Conservation (phyloP, 2,329 filamentous ascomycete genomes). For the Fusarium subtropicale region DNA sequence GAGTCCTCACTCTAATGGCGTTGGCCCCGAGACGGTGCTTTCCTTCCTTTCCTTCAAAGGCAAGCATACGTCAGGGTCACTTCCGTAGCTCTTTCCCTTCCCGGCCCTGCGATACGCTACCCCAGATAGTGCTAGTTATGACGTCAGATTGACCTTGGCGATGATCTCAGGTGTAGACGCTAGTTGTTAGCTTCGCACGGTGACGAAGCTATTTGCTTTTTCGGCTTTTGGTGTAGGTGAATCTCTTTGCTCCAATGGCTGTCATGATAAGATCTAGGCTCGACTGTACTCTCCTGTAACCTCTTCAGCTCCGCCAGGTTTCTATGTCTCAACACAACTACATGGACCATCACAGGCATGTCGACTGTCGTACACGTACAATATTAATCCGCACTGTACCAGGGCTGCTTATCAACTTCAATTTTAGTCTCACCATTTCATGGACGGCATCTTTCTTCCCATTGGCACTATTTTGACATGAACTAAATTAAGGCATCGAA, state of each 20-base stretch:
- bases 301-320: slow-evolving; percentile 6
- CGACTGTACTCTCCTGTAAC: not conserved
- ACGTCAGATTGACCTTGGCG: slow-evolving; percentile 41
- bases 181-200: slow-evolving; percentile 25
- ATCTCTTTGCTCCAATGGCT: slow-evolving; percentile 2
- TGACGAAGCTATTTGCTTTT: slow-evolving; percentile 5
- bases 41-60: slow-evolving; percentile 22
- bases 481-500: slow-evolving; percentile 5
- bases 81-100: slow-evolving; percentile 37
- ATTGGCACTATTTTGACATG: slow-evolving; percentile 16
- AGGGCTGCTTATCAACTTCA: not conserved
- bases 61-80: slow-evolving; percentile 41
- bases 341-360: not conserved
- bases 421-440: slow-evolving; percentile 2
- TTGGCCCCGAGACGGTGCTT: slow-evolving; percentile 39
- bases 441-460: not conserved
- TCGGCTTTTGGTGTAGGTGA: slow-evolving; percentile 19
- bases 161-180: slow-evolving; percentile 43
- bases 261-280: not conserved
- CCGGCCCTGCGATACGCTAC: slow-evolving; percentile 33
- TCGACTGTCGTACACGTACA: not conserved
- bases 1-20: slow-evolving; percentile 34
- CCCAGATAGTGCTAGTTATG: slow-evolving; percentile 42
- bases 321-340: slow-evolving; percentile 23
- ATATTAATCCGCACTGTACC: slow-evolving; percentile 40